Conservation (phyloP, 306 rosid species). For the Macrotyloma uniflorum region DNA sequence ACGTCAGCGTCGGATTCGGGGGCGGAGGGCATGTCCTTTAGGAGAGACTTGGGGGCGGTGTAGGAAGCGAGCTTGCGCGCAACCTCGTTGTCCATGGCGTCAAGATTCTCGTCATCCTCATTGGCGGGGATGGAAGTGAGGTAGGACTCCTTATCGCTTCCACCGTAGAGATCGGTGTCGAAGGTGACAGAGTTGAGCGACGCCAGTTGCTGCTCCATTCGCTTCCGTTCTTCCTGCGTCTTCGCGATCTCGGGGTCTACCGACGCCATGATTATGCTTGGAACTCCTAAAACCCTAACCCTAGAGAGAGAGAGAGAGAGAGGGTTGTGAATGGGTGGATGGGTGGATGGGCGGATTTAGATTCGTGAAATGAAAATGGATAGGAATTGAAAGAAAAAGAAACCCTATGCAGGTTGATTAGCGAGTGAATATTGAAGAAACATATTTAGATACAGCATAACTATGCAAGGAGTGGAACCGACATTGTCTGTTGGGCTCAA, state of each 20-base stretch:
- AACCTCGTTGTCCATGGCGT: constrained; percentile 32
- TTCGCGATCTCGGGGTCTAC: constrained; percentile 75
- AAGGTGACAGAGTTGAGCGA: constrained; percentile 43
- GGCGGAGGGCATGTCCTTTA: constrained; percentile 32
- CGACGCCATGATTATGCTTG: constrained; percentile 36
- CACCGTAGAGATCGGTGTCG: constrained; percentile 51
- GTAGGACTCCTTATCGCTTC: constrained; percentile 26
- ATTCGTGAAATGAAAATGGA: neutral
- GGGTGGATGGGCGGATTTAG: neutral
- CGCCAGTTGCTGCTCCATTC: constrained; percentile 46
- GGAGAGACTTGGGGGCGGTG: constrained; percentile 31
- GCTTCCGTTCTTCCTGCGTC: constrained; percentile 76
- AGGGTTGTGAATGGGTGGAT: too few species aligned
- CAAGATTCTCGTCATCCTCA: constrained; percentile 37
- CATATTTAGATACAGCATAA: neutral
- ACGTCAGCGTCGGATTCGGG: constrained; percentile 3
- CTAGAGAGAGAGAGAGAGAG: neutral
- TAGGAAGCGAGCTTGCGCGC: constrained; percentile 30
- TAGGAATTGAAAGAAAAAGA: neutral
- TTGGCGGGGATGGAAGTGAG: constrained; percentile 40
- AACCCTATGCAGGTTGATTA: neutral
- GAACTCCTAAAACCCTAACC: constrained; percentile 33
- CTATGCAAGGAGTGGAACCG: neutral
- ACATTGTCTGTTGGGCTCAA: neutral
- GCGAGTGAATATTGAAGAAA: neutral